Conservation (phyloP, 1,284 basidiomycete species). For the Coniferiporia sulphurascens region DNA sequence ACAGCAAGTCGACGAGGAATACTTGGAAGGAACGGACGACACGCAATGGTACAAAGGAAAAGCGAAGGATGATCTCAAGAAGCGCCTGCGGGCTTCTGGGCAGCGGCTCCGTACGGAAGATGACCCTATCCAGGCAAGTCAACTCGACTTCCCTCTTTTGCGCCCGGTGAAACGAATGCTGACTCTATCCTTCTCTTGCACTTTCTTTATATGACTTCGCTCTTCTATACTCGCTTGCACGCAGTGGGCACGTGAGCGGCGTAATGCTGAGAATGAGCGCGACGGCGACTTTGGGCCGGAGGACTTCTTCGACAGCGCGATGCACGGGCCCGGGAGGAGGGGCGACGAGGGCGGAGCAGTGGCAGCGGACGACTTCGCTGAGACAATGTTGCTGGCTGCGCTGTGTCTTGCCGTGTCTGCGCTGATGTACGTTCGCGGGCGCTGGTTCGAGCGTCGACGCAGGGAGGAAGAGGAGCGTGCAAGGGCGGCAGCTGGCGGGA, state of each 20-base stretch:
- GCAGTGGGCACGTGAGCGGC: slow-evolving; percentile 69
- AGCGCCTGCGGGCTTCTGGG: slow-evolving; percentile 41
- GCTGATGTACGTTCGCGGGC: slow-evolving; percentile 65
- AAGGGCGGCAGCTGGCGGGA: slow-evolving; percentile 2
- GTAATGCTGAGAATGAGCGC: slow-evolving; percentile 64
- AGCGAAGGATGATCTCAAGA: slow-evolving; percentile 67
- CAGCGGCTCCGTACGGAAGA: slow-evolving; percentile 43
- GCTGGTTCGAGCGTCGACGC: slow-evolving; percentile 64
- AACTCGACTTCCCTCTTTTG: no score
- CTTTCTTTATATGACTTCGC: no score
- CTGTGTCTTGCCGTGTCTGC: slow-evolving; percentile 62
- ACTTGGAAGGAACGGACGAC: slow-evolving; percentile 44
- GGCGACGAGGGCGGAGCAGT: slow-evolving; percentile 50
- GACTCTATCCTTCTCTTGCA: background rate
- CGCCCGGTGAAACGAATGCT: no score
- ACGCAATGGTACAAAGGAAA: slow-evolving; percentile 75
- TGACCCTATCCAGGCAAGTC: slow-evolving; percentile 62
- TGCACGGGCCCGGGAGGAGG: slow-evolving; percentile 37
- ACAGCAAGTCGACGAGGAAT: slow-evolving; percentile 26
- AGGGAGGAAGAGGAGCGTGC: slow-evolving; percentile 41
- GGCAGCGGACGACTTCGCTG: slow-evolving; percentile 58
- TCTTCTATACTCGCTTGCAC: background rate
- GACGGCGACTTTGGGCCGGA: slow-evolving; percentile 74
- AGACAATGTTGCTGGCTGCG: slow-evolving; percentile 66
- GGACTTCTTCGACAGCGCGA: slow-evolving; percentile 70